These are phyloP conservation scores for Pichia sp. DNA, from an alignment of 1,139 yeast genomes.

Conservation along the genomic window DNA sequence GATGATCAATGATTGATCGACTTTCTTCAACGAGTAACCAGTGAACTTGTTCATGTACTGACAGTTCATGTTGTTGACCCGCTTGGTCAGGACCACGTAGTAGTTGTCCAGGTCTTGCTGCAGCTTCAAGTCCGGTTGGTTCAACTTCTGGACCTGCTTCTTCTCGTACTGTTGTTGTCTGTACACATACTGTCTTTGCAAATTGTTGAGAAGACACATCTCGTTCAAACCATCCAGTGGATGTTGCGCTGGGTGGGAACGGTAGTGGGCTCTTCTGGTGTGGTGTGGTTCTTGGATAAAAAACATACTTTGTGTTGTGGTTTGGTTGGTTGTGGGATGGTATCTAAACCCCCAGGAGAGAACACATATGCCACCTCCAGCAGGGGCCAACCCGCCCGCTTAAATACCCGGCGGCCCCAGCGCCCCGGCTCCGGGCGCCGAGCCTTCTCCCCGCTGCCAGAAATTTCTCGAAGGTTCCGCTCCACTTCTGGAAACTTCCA, in stretches of 20 bases:
- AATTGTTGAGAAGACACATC: slow-evolving; percentile 7
- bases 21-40: slow-evolving; percentile 17
- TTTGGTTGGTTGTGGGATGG: background rate
- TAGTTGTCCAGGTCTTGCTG: slow-evolving; percentile 15
- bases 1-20: slow-evolving; percentile 16
- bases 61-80: slow-evolving; percentile 2
- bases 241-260: background rate
- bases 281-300: slow-evolving; percentile 11
- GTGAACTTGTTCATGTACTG: slow-evolving; percentile 12
- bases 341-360: too few species aligned
- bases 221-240: slow-evolving; percentile 6
- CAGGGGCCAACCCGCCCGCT: too few species aligned
- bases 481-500: background rate
- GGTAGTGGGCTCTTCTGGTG: background rate
- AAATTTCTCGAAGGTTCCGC: background rate
- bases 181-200: slow-evolving; percentile 15
- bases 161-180: slow-evolving; percentile 15
- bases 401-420: too few species aligned
- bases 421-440: background rate
- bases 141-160: slow-evolving; percentile 11
- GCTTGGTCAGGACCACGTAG: slow-evolving; percentile 16
- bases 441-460: background rate
- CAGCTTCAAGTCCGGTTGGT: slow-evolving; percentile 13
- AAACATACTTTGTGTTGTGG: slow-evolving; percentile 4
- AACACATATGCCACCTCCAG: too few species aligned